Percentiles rank a stretch among this genome's conserved stretches.
phyloP scores from a whole-genome alignment of 1,139 yeast species.

The Lodderomyces oxycetoniae region DNA sequence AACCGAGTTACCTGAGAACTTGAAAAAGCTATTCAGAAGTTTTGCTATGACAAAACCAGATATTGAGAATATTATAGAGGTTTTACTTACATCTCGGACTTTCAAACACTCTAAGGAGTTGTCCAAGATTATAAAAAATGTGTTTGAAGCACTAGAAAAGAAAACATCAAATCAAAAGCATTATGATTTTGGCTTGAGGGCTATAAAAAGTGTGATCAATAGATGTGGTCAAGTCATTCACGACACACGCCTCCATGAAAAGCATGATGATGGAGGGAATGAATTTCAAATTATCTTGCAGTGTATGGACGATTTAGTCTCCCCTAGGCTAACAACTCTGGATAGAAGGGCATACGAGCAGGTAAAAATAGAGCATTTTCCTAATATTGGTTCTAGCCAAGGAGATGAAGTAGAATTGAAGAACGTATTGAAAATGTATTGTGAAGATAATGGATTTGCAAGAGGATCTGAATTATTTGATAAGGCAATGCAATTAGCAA shows the following conservation, averaged over 20 bases:
- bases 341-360: slow-evolving; percentile 8
- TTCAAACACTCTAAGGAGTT: slow-evolving; percentile 47
- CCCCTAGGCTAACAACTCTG: slow-evolving; percentile 56
- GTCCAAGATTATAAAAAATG: slow-evolving; percentile 50
- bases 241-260: background rate
- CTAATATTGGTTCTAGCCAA: background rate
- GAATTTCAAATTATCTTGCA: slow-evolving; percentile 36
- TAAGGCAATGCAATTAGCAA: slow-evolving; percentile 60
- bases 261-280: background rate
- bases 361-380: slow-evolving; percentile 14
- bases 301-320: slow-evolving; percentile 55
- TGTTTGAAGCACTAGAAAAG: slow-evolving; percentile 43
- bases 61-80: slow-evolving; percentile 62
- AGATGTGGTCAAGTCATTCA: slow-evolving; percentile 46
- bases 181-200: slow-evolving; percentile 87
- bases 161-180: slow-evolving; percentile 56
- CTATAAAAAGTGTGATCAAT: slow-evolving; percentile 62
- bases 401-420: slow-evolving; percentile 13
- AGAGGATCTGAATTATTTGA: slow-evolving; percentile 41
- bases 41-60: slow-evolving; percentile 78
- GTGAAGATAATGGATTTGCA: slow-evolving; percentile 19
- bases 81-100: slow-evolving; percentile 69
- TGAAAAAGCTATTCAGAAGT: slow-evolving; percentile 72
- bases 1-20: slow-evolving; percentile 76
- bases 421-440: slow-evolving; percentile 15